Conservation (phyloP, 352 stramenopile genomes). For the Albugo candida region DNA sequence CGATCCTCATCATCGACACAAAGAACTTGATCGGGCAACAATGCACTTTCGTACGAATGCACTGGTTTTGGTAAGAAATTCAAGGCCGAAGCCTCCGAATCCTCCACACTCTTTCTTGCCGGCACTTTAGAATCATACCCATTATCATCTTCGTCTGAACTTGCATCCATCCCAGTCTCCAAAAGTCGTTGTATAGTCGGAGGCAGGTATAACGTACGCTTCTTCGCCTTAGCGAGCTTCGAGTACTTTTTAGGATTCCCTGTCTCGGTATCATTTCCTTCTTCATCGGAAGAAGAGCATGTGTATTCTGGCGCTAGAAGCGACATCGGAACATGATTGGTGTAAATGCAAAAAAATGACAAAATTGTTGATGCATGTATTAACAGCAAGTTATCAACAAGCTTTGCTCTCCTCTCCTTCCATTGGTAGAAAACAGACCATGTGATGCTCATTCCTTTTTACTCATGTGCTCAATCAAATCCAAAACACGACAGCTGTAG, state of each 20-base stretch:
- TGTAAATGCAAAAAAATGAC: neutral
- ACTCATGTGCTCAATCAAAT: slow-evolving; percentile 94
- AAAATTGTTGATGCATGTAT: neutral
- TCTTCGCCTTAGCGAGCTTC: slow-evolving; percentile 6
- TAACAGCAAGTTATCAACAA: neutral
- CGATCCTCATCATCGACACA: too few relatives aligned
- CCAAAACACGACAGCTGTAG: slow-evolving; percentile 93
- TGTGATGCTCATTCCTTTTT: slow-evolving; percentile 56
- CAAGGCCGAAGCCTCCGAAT: slow-evolving; percentile 4
- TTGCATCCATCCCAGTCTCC: slow-evolving; percentile 14
- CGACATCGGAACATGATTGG: slow-evolving; percentile 16
- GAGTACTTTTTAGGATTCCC: slow-evolving; percentile 13
- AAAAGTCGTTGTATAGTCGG: slow-evolving; percentile 35
- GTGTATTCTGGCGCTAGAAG: slow-evolving; percentile 32
- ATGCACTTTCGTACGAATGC: neutral
- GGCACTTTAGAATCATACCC: slow-evolving; percentile 5
- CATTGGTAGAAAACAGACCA: too few relatives aligned
- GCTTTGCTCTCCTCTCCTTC: too few relatives aligned
- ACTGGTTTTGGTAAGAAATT: slow-evolving; percentile 49
- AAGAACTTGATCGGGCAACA: slow-evolving; percentile 1
- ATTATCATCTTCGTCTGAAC: slow-evolving; percentile 15
- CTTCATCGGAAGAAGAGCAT: slow-evolving; percentile 33
- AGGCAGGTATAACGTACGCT: slow-evolving; percentile 18
- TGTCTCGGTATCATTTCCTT: slow-evolving; percentile 6
- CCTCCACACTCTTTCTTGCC: neutral